Evolutionary conservation across 73 alveolate genomes (phyloP).

Genomic region (Durusdinium trenchii): DNA sequence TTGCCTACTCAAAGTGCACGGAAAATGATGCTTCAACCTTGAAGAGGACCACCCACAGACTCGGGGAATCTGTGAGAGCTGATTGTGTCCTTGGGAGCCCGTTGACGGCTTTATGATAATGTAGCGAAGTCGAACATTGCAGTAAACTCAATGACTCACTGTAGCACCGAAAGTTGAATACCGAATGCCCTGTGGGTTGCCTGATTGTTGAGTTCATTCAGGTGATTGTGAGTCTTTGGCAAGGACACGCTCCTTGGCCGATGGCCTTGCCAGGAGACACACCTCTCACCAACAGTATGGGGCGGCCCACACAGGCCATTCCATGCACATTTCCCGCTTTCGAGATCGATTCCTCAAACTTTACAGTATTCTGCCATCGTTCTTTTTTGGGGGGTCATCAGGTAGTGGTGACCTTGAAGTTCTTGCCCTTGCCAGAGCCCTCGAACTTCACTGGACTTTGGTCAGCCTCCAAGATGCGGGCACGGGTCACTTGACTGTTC

Average conservation of each 20-base stretch:
- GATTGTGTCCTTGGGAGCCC: too few species aligned
- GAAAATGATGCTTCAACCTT: too few species aligned
- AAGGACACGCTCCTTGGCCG: neutral
- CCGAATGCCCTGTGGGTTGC: neutral
- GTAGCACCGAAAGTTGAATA: neutral
- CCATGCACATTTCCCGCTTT: too few species aligned
- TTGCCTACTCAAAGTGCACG: too few species aligned
- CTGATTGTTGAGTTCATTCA: neutral
- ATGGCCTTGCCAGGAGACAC: neutral
- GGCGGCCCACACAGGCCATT: slow-evolving; percentile 9
- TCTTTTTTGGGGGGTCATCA: neutral
- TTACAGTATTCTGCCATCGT: neutral
- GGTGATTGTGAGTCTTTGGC: neutral
- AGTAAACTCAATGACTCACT: too few species aligned
- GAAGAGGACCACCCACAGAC: too few species aligned
- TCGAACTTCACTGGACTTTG: slow-evolving; percentile 57
- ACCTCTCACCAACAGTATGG: neutral
- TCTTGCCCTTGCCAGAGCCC: slow-evolving; percentile 49
- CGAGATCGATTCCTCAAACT: neutral
- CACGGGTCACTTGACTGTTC: neutral
- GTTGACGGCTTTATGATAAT: too few species aligned
- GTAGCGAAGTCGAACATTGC: too few species aligned
- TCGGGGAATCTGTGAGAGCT: too few species aligned
- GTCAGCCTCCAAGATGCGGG: neutral
- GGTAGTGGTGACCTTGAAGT: slow-evolving; percentile 52